These are phyloP conservation scores for Salicornia ramosissima DNA, from an alignment of 148 eudicot species.

Conservation along the genomic window DNA sequence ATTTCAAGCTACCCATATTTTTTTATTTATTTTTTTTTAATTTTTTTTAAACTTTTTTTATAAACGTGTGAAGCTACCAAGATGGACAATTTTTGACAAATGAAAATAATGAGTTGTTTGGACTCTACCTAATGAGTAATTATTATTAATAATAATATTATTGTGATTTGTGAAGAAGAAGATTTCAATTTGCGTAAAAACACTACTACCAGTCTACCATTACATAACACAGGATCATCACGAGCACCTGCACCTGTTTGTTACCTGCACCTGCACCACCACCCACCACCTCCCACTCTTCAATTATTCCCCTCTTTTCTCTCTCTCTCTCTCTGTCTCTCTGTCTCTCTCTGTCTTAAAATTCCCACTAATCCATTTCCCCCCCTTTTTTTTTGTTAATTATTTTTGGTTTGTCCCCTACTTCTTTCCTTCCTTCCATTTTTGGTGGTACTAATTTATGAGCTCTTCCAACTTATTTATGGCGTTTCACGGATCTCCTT, in stretches of 20 bases:
- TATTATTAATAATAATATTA: too few relatives aligned
- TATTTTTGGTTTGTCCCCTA: not conserved
- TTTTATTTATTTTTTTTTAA: too few relatives aligned
- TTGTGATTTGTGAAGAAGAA: too few relatives aligned
- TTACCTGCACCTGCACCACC: constrained; percentile 10
- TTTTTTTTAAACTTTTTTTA: too few relatives aligned
- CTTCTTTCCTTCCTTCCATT: constrained; percentile 3
- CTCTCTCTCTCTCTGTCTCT: too few relatives aligned
- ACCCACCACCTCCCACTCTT: too few relatives aligned
- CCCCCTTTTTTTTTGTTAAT: not conserved
- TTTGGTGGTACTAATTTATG: constrained; percentile 31
- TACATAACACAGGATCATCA: constrained; percentile 7
- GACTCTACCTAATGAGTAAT: too few relatives aligned
- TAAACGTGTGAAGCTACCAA: too few relatives aligned
- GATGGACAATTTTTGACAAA: too few relatives aligned
- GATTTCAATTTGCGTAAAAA: too few relatives aligned
- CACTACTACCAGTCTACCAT: not conserved
- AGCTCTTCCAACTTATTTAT: constrained; percentile 26
- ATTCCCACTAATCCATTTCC: constrained; percentile 15
- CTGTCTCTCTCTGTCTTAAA: constrained; percentile 5
- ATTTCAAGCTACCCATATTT: too few relatives aligned
- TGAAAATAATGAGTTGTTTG: too few relatives aligned
- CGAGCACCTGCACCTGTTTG: constrained; percentile 1
- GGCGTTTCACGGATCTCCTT: constrained; percentile 32
- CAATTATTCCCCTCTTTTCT: constrained; percentile 18